Base-by-base conservation (phyloP, 495 filamentous ascomycete species). In the Aspergillus kassunensis region DNA sequence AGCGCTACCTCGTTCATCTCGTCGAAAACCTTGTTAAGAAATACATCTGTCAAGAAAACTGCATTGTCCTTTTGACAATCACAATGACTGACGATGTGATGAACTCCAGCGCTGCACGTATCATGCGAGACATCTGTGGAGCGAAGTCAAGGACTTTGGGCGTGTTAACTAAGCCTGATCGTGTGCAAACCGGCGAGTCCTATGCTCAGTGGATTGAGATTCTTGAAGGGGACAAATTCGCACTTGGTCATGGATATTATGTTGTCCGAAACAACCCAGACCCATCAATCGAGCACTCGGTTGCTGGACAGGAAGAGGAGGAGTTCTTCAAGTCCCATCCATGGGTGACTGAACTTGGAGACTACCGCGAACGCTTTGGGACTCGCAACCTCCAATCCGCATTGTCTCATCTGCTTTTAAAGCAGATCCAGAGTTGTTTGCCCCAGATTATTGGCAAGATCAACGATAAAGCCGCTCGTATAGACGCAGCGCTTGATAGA, bases 121-220 rank as follows among this genome's bases (percentile, higher is more conserved):
- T 90, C 3, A 80, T 91, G 18, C 68, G 76, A 0, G 68, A 81
- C 9, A 61, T 74, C 9, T 70, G 76, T n/a, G 62, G 60, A 5
- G 88, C 88, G 0, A 66, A 74, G 1, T 31, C 68, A 6, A 76
- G 89, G 4, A 89, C 84, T 8, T 71, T 92, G 24, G 89, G 90
- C 0, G 85, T 91, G 0, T 73, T 92, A 37, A 95, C 89, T 0
- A 96, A 91, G 59, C 88, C 90, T 0, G 90, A 96, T 57, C 73
- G 83, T 0, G 56, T 89, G 0, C 75, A 80, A 1, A 43, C 54
- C 0, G 71, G 67, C 0, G 72, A 78, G n/a, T 62, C 61, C 0
- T 63, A 81, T 23, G 46, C 59, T 0, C 79, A 81, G 18, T 88
- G 85, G 80, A 49, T 77, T 0, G 63, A 74, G 0, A 83, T 88